Conservation (phyloP, 2,329 filamentous ascomycete genomes). For the Penicillium sp. region DNA sequence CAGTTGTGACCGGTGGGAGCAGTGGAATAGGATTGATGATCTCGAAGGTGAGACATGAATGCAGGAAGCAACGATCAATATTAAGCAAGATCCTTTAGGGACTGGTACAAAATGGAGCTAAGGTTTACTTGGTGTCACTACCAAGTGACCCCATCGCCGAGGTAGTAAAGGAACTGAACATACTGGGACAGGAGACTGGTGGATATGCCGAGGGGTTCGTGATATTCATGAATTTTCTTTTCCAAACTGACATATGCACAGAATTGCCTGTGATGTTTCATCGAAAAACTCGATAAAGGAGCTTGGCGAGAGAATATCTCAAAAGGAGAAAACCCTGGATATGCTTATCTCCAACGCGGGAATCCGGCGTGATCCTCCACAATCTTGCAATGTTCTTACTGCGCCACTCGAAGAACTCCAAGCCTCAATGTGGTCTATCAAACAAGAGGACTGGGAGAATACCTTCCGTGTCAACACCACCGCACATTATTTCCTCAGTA, state of each 20-base stretch:
- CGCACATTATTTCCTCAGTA: conserved; percentile 52
- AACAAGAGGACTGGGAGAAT: conserved; percentile 45
- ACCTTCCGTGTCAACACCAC: conserved; percentile 52
- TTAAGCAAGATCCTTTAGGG: conserved; percentile 29
- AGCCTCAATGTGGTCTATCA: conserved; percentile 49
- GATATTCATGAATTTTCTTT: background rate
- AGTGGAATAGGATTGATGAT: conserved; percentile 53
- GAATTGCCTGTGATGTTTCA: conserved; percentile 35
- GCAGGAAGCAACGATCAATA: background rate
- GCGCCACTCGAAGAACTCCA: conserved; percentile 46
- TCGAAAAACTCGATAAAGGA: conserved; percentile 43
- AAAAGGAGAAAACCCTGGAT: conserved; percentile 45
- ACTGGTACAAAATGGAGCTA: conserved; percentile 48
- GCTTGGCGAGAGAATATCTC: conserved; percentile 33
- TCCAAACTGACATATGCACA: background rate
- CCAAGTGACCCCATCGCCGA: conserved; percentile 44
- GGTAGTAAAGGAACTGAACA: conserved; percentile 41
- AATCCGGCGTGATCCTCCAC: conserved; percentile 47
- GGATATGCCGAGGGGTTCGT: conserved; percentile 43
- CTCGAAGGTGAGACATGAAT: conserved; percentile 33
- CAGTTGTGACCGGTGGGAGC: conserved; percentile 46
- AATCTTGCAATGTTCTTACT: conserved; percentile 46
- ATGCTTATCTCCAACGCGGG: conserved; percentile 53
- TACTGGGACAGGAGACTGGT: conserved; percentile 36
- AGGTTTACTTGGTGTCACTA: conserved; percentile 47